These are phyloP conservation scores for Endocalyx cinctus DNA, from an alignment of 2,329 filamentous ascomycete genomes.

Conservation along the genomic window DNA sequence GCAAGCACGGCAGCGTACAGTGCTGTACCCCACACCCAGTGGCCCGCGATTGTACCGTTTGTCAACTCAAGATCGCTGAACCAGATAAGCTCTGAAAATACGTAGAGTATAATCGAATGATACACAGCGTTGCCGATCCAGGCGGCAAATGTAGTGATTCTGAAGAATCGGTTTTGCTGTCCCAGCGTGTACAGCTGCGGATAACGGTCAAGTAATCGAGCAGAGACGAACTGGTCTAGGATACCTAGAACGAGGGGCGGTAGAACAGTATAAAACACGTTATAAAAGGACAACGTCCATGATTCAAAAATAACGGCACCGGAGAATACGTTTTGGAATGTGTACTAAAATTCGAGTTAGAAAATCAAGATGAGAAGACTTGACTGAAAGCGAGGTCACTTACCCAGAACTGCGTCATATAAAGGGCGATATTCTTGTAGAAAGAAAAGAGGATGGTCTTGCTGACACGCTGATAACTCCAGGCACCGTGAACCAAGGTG, in stretches of 20 bases:
- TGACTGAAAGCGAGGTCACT: constrained; percentile 26
- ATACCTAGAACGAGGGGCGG: constrained; percentile 94
- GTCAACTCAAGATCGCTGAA: constrained; percentile 70
- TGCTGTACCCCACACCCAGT: constrained; percentile 98
- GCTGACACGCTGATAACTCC: constrained; percentile 96
- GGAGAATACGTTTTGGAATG: constrained; percentile 97
- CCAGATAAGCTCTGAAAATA: constrained; percentile 77
- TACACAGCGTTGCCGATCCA: constrained; percentile 96
- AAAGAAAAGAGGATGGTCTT: constrained; percentile 98
- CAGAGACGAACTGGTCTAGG: constrained; percentile 95
- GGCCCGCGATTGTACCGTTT: constrained; percentile 79
- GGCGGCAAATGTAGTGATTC: constrained; percentile 81
- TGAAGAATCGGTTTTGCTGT: constrained; percentile 91
- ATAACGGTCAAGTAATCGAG: constrained; percentile 87
- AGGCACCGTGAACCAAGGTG: constrained; percentile 88
- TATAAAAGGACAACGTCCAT: constrained; percentile 99
- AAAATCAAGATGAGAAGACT: neutral
- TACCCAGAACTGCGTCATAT: constrained; percentile 99
- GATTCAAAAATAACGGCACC: constrained; percentile 98
- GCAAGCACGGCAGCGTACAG: constrained; percentile 90
- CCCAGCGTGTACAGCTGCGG: constrained; percentile 92
- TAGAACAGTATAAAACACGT: constrained; percentile 94
- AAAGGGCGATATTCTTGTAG: constrained; percentile 98
- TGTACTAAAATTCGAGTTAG: constrained; percentile 56
- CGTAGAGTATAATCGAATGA: constrained; percentile 90